Percentiles rank a stretch among this genome's conserved stretches.
phyloP scores from a whole-genome alignment of 768 basidiomycete species.

The Serendipita sp. region DNA sequence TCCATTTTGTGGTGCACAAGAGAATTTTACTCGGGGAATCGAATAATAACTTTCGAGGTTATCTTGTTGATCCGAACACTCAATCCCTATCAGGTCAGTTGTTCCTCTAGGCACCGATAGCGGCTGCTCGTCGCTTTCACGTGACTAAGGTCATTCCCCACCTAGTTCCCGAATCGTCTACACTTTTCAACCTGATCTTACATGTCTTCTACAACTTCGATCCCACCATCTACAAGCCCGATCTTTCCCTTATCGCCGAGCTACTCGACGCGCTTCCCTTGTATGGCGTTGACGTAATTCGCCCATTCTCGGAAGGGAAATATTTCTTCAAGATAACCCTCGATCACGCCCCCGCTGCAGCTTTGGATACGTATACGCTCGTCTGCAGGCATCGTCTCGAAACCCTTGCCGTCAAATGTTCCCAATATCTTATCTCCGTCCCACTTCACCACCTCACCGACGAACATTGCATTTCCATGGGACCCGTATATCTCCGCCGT shows the following conservation, averaged over 20 bases:
- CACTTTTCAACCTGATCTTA: conserved; percentile 53
- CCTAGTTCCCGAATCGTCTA: conserved; percentile 18
- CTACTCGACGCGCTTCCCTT: not conserved
- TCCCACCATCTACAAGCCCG: conserved; percentile 57
- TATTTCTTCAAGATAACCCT: conserved; percentile 36
- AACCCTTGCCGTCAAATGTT: conserved; percentile 60
- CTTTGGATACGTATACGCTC: conserved; percentile 57
- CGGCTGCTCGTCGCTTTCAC: not conserved
- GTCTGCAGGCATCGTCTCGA: conserved; percentile 51
- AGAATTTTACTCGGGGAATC: conserved; percentile 43
- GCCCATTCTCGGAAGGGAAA: not conserved
- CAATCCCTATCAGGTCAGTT: not conserved
- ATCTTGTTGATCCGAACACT: conserved; percentile 28
- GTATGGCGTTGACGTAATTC: not conserved
- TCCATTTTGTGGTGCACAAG: conserved; percentile 72
- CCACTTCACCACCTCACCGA: conserved; percentile 54
- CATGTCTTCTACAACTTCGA: conserved; percentile 60
- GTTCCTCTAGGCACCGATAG: not conserved
- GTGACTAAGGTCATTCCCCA: not conserved
- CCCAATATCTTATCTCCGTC: conserved; percentile 58
- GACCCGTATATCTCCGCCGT: conserved; percentile 28
- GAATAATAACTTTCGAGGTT: conserved; percentile 44
- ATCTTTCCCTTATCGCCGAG: not conserved
- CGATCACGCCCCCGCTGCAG: conserved; percentile 48
- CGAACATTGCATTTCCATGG: conserved; percentile 41